These are phyloP conservation scores for Urtica urens DNA, from an alignment of 306 rosid genomes.

Conservation along the genomic window DNA sequence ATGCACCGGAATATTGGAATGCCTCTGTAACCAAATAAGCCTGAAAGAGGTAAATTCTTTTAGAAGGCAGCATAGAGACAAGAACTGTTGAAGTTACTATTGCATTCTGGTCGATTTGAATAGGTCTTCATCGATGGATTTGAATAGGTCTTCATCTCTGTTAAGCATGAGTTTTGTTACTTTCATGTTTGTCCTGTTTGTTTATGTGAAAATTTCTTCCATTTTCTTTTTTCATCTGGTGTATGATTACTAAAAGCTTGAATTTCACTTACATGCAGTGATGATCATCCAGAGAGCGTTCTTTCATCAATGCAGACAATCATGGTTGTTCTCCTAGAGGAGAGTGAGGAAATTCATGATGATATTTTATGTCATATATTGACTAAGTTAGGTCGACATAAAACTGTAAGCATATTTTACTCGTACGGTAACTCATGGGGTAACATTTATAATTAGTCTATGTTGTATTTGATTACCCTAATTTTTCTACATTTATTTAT, in stretches of 20 bases:
- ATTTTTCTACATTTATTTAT: not conserved
- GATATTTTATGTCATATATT: constrained; percentile 57
- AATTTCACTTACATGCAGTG: constrained; percentile 38
- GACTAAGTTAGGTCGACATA: constrained; percentile 67
- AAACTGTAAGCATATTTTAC: constrained; percentile 47
- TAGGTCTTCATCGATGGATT: not conserved
- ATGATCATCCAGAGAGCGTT: constrained; percentile 91
- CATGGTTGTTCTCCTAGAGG: constrained; percentile 86
- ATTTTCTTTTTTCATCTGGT: not conserved
- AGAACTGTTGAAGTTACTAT: not conserved
- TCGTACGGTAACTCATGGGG: constrained; percentile 10
- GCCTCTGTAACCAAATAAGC: not conserved
- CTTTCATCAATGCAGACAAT: constrained; percentile 89
- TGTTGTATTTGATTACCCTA: not conserved
- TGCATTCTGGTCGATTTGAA: not conserved
- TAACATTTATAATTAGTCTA: not conserved
- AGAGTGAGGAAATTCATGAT: constrained; percentile 80
- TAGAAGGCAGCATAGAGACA: not conserved
- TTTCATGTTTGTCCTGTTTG: no score
- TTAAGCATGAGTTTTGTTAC: no score
- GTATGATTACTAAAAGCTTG: not conserved
- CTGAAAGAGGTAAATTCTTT: not conserved
- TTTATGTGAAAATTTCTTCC: not conserved
- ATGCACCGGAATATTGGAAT: not conserved
- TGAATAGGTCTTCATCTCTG: no score